These are phyloP conservation scores for Podaxis sp. DNA, from an alignment of 768 basidiomycete species.

Conservation along the genomic window DNA sequence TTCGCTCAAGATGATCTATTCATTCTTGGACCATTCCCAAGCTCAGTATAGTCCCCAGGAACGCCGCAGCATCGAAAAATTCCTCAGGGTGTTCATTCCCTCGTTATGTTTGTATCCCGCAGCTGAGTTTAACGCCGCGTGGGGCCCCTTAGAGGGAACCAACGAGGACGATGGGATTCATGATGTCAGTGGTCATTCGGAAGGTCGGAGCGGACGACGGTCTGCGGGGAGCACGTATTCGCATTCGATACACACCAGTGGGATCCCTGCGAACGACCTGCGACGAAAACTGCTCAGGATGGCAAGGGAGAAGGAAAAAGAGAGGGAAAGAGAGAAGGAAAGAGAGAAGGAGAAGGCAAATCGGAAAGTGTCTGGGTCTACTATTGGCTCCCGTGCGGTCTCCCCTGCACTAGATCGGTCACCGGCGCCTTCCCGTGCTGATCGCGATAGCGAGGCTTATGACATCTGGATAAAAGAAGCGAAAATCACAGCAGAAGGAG, in stretches of 20 bases:
- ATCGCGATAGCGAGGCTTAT: slow-evolving; percentile 30
- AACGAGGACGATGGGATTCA: slow-evolving; percentile 40
- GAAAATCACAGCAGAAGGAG: slow-evolving; percentile 26
- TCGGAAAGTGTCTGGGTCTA: slow-evolving; percentile 29
- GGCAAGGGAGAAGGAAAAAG: slow-evolving; percentile 55
- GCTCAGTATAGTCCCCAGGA: slow-evolving; percentile 74
- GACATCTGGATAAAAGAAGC: slow-evolving; percentile 66
- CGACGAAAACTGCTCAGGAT: slow-evolving; percentile 81
- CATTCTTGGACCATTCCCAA: slow-evolving; percentile 87
- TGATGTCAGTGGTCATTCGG: slow-evolving; percentile 30
- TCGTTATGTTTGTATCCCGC: slow-evolving; percentile 70
- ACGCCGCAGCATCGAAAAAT: slow-evolving; percentile 79
- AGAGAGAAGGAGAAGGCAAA: slow-evolving; percentile 21
- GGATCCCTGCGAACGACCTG: slow-evolving; percentile 63
- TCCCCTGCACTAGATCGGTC: slow-evolving; percentile 38
- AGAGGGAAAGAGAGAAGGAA: slow-evolving; percentile 26
- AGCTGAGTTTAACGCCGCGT: slow-evolving; percentile 66
- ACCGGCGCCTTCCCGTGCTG: slow-evolving; percentile 26
- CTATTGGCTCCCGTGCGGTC: slow-evolving; percentile 40
- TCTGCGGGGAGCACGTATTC: slow-evolving; percentile 43
- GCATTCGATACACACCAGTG: slow-evolving; percentile 40
- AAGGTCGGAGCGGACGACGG: slow-evolving; percentile 45
- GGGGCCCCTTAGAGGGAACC: slow-evolving; percentile 52
- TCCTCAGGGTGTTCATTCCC: slow-evolving; percentile 83
- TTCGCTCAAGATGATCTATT: slow-evolving; percentile 84